Conservation (phyloP, 2,329 filamentous ascomycete species). For the Fusarium burgessii region DNA sequence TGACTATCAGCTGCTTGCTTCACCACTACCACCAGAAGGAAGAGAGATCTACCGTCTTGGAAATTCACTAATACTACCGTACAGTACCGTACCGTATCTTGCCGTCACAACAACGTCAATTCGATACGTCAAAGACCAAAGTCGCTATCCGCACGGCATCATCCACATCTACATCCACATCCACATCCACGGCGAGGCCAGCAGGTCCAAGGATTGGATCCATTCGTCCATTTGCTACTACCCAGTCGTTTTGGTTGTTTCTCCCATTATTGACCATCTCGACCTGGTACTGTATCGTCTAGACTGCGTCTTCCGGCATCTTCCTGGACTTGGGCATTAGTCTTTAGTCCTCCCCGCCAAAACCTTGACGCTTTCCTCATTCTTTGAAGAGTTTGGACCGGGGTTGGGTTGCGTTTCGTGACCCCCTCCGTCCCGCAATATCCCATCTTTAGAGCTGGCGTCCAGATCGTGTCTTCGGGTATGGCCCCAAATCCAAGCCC, state of each 20-base stretch:
- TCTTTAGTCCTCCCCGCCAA: slow-evolving; percentile 30
- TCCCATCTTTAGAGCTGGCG: slow-evolving; percentile 36
- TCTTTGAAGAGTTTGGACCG: slow-evolving; percentile 34
- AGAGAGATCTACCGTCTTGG: background rate
- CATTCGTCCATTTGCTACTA: slow-evolving; percentile 1
- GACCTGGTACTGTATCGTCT: background rate
- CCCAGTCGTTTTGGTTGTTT: slow-evolving; percentile 26
- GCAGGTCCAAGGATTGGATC: slow-evolving; percentile 14
- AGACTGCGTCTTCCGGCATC: slow-evolving; percentile 32
- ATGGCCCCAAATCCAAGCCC: slow-evolving; percentile 2
- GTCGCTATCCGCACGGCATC: slow-evolving; percentile 25
- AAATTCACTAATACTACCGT: background rate
- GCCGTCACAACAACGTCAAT: slow-evolving; percentile 34
- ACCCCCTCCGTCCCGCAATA: slow-evolving; percentile 43
- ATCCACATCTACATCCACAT: slow-evolving; percentile 4
- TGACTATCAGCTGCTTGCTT: slow-evolving; percentile 38
- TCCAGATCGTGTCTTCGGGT: slow-evolving; percentile 33
- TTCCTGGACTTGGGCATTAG: slow-evolving; percentile 21
- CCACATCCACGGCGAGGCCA: slow-evolving; percentile 11
- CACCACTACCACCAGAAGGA: slow-evolving; percentile 7
- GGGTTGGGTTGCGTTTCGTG: slow-evolving; percentile 41
- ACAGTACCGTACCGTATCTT: slow-evolving; percentile 11
- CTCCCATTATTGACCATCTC: slow-evolving; percentile 4
- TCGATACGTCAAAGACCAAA: slow-evolving; percentile 24
- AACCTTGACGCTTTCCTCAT: slow-evolving; percentile 36